A percentile compares a stretch with the other conserved stretches of the same genome.
Conservation (phyloP, 257 asterid species). For the Capsicum rhomboideum region DNA sequence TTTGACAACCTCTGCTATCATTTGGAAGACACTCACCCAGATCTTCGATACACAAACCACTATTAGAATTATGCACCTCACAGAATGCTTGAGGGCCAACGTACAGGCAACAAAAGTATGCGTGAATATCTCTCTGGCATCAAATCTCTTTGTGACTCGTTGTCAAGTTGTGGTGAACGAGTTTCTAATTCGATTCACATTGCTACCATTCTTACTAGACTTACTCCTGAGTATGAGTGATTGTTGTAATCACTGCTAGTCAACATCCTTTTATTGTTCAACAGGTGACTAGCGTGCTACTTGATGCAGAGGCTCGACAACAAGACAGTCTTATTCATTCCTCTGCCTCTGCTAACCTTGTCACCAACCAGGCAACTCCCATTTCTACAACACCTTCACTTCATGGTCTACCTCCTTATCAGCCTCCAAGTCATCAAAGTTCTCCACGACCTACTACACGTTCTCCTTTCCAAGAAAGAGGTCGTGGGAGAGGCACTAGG, state of each 20-base stretch:
- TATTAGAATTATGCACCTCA: not conserved
- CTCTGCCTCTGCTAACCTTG: not conserved
- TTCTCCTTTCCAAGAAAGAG: not conserved
- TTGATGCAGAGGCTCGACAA: not conserved
- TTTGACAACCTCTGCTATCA: not conserved
- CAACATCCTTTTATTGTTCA: not conserved
- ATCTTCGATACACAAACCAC: not conserved
- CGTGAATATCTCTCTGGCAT: not conserved
- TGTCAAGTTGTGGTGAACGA: not conserved
- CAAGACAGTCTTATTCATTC: not conserved
- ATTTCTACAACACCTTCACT: not conserved
- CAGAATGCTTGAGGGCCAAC: not conserved
- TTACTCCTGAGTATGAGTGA: not conserved
- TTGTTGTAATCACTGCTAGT: not conserved
- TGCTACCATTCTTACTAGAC: not conserved
- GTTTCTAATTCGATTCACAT: not conserved
- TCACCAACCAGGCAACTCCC: not conserved
- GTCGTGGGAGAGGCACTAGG: not conserved
- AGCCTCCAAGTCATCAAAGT: no score
- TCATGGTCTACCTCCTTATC: not conserved
- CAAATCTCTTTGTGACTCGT: not conserved
- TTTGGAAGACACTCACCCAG: not conserved
- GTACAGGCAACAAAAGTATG: not conserved
- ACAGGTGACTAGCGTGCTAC: not conserved
- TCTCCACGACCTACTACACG: not conserved